Base-by-base conservation (phyloP, 805 yeast genomes). In the Barnettozyma pratensis region DNA sequence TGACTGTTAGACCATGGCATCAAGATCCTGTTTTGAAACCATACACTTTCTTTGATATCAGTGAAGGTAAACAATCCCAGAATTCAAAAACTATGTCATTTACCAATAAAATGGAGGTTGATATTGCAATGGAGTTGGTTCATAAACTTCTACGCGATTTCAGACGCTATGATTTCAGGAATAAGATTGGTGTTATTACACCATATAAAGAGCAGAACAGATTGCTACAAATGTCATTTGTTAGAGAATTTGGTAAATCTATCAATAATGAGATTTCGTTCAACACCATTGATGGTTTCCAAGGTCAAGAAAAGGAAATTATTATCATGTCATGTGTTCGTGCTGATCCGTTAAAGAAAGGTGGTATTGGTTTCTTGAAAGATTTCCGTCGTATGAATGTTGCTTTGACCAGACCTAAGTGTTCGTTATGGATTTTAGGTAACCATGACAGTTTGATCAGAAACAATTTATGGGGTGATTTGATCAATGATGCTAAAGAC, bases 361-460 rank as follows among this genome's bases (percentile, higher is more conserved):
- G 59, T 32, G 76, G 81, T 42, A 88, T 92, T 50, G 99, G 98
- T 14, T 94, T 94, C 68, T 75, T 94, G 63, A 83, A 85, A 42
- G 99, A 94, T 67, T 76, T 83, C 37, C 77, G 99, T 54, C 87
- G 99, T 71, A 88, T 94, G 96, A 94, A 94, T 66, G 99, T 94
- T 46, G 98, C 97, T 0, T 69, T 94, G 36, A 92, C 98, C 1
- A 86, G 99, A 71, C 97, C 98, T 0, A 80, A 85, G 56, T 77
- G 95, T 1, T 86, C 98, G 1, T 70, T 94, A 54, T 94, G 98
- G 98, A 83, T 94, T 48, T 66, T 95, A 12, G 99, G 99, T 25
- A 83, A 87, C 57, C 77, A 74, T 31, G 69, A 73, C n/a, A 81
- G 95, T 1, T 75, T 92, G 54, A 57, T 63, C 6, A 69, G 77